A percentile compares a stretch with the other conserved stretches of the same genome.
phyloP scores from a whole-genome alignment of 2,329 filamentous ascomycete genomes.

The Lizonia empirigonia region DNA sequence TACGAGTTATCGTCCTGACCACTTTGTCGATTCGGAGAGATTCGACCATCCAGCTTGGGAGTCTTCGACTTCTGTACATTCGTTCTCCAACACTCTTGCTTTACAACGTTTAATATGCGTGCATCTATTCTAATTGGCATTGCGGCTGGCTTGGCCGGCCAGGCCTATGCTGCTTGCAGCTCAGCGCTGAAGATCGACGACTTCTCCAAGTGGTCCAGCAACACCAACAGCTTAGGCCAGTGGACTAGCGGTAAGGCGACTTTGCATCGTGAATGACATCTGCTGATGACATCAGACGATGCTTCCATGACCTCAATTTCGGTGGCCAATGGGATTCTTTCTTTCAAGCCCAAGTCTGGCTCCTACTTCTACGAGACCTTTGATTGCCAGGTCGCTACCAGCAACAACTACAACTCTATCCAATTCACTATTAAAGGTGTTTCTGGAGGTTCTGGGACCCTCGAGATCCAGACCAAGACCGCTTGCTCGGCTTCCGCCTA shows the following conservation, averaged over 20 bases:
- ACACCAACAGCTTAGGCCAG: slow-evolving; percentile 43
- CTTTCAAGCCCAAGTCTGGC: slow-evolving; percentile 55
- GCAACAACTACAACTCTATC: slow-evolving; percentile 55
- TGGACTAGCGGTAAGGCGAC: slow-evolving; percentile 45
- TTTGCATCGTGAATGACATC: not conserved
- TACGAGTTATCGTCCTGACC: slow-evolving; percentile 33
- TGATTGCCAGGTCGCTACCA: slow-evolving; percentile 53
- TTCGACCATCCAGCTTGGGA: slow-evolving; percentile 32
- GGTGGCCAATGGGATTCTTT: slow-evolving; percentile 53
- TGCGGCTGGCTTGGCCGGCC: slow-evolving; percentile 36
- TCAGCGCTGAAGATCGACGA: slow-evolving; percentile 47
- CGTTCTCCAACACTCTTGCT: slow-evolving; percentile 44
- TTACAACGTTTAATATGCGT: slow-evolving; percentile 36
- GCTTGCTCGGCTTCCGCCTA: slow-evolving; percentile 51
- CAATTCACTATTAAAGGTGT: slow-evolving; percentile 57
- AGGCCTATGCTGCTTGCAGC: slow-evolving; percentile 44
- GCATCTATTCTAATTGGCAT: slow-evolving; percentile 40
- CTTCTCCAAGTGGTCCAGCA: slow-evolving; percentile 46
- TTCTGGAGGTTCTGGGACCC: slow-evolving; percentile 47
- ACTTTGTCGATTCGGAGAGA: slow-evolving; percentile 24
- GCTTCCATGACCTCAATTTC: slow-evolving; percentile 54
- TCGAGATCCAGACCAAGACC: slow-evolving; percentile 58
- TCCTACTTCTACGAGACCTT: slow-evolving; percentile 64
- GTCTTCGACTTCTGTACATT: slow-evolving; percentile 48
- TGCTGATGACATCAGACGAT: slow-evolving; percentile 52